Evolutionary conservation across 164 flowering plant genomes (phyloP).

Genomic region (Magnolia changhungtana): DNA sequence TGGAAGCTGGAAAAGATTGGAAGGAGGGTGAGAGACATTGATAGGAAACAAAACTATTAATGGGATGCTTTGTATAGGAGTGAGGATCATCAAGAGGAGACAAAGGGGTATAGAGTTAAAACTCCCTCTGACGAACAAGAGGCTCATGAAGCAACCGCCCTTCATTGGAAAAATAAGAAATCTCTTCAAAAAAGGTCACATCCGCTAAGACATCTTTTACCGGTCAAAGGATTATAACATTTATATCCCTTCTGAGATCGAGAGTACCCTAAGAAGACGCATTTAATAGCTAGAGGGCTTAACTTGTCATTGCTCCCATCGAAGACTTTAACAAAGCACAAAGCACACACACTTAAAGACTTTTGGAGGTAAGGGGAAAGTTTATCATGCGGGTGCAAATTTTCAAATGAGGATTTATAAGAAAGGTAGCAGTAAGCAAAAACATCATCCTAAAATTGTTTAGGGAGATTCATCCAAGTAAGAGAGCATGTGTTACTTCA

Average conservation of each 20-base stretch:
- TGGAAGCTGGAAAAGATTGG: not conserved
- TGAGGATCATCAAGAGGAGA: not conserved
- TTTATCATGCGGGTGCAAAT: too few relatives aligned
- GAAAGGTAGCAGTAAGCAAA: too few relatives aligned
- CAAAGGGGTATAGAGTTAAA: not conserved
- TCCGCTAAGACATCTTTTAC: not conserved
- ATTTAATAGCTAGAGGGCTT: not conserved
- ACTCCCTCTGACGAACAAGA: not conserved
- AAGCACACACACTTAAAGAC: too few relatives aligned
- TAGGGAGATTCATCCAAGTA: too few relatives aligned
- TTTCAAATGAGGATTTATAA: too few relatives aligned
- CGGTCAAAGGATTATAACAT: too few relatives aligned
- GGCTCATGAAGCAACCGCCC: not conserved
- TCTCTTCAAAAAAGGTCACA: not conserved
- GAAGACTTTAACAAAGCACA: not conserved
- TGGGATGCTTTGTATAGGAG: not conserved
- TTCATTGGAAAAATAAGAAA: not conserved
- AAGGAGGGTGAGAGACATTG: not conserved
- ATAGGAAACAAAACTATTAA: not conserved
- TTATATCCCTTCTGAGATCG: not conserved
- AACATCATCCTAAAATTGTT: too few relatives aligned
- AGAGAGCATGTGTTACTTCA: too few relatives aligned
- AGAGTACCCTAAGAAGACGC: not conserved
- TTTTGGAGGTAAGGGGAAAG: too few relatives aligned
- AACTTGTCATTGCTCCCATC: not conserved